Evolutionary conservation across 164 flowering plant genomes (phyloP).

Genomic region (Berberis vulgaris): DNA sequence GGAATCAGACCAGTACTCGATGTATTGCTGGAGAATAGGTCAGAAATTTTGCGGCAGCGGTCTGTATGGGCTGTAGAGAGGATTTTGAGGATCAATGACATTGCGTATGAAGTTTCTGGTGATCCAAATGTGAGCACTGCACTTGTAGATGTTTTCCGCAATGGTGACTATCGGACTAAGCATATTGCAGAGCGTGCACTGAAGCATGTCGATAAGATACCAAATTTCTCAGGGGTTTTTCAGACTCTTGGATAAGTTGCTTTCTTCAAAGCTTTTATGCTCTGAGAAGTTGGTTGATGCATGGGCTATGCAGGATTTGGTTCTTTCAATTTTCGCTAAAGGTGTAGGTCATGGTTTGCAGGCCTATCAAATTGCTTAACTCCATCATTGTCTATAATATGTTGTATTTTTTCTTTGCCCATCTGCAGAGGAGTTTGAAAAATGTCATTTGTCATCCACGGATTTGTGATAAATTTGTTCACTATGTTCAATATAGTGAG

Average conservation of each 20-base stretch:
- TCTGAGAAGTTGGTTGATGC: too few species aligned
- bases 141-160: constrained; percentile 85
- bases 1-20: constrained; percentile 24
- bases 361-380: not conserved
- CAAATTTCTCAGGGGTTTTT: constrained; percentile 85
- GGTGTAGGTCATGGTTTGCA: not conserved
- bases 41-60: constrained; percentile 21
- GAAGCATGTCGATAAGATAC: constrained; percentile 80
- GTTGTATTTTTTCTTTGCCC: not conserved
- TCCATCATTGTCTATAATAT: not conserved
- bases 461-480: not conserved
- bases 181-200: constrained; percentile 89
- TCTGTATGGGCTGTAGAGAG: constrained; percentile 28
- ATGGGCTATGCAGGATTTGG: too few species aligned
- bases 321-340: not conserved
- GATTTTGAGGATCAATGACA: constrained; percentile 22
- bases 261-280: not conserved
- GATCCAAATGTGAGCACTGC: constrained; percentile 69
- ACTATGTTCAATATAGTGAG: not conserved
- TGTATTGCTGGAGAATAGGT: constrained; percentile 27
- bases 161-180: constrained; percentile 66
- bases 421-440: not conserved
- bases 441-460: not conserved
- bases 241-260: constrained; percentile 33
- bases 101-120: constrained; percentile 23